Evolutionary conservation across 495 filamentous ascomycete genomes (phyloP).

Genomic region (Tuber melanosporum): DNA sequence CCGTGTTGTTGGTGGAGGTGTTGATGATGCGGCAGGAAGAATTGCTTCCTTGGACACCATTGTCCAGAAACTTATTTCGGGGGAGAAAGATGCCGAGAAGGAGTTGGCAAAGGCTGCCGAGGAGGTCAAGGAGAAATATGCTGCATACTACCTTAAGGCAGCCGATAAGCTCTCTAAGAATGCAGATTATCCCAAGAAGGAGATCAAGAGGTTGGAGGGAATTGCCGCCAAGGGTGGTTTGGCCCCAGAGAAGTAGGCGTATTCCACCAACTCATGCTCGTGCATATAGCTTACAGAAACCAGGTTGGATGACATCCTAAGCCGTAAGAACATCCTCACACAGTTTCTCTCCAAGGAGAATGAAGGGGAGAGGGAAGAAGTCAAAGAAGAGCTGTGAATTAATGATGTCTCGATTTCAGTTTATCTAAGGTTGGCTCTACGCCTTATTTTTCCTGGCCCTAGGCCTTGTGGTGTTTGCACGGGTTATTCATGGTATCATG

Average conservation of each 20-base stretch:
- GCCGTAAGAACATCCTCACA: conserved; percentile 79
- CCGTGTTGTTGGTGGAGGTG: conserved; percentile 72
- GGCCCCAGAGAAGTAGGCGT: conserved; percentile 60
- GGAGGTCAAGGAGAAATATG: conserved; percentile 69
- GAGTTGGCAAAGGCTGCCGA: conserved; percentile 65
- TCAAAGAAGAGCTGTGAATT: conserved; percentile 26
- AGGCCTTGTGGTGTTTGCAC: background rate
- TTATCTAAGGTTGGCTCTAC: conserved; percentile 6
- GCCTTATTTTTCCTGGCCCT: conserved; percentile 5
- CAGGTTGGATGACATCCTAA: conserved; percentile 72
- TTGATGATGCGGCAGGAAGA: conserved; percentile 74
- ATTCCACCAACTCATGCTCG: background rate
- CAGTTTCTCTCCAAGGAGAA: conserved; percentile 56
- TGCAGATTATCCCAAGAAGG: conserved; percentile 74
- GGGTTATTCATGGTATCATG: background rate
- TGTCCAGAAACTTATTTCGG: conserved; percentile 59
- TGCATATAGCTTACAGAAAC: conserved; percentile 16
- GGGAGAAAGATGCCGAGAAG: conserved; percentile 52
- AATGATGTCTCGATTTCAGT: conserved; percentile 9
- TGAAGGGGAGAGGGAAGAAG: conserved; percentile 35
- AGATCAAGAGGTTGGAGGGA: conserved; percentile 70
- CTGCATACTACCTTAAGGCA: conserved; percentile 89
- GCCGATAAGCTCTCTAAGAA: conserved; percentile 74
- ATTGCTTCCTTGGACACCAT: conserved; percentile 69
- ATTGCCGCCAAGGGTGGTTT: conserved; percentile 80